Base-by-base conservation (phyloP, 345 rosid species). In the Rhodamnia argentea region DNA sequence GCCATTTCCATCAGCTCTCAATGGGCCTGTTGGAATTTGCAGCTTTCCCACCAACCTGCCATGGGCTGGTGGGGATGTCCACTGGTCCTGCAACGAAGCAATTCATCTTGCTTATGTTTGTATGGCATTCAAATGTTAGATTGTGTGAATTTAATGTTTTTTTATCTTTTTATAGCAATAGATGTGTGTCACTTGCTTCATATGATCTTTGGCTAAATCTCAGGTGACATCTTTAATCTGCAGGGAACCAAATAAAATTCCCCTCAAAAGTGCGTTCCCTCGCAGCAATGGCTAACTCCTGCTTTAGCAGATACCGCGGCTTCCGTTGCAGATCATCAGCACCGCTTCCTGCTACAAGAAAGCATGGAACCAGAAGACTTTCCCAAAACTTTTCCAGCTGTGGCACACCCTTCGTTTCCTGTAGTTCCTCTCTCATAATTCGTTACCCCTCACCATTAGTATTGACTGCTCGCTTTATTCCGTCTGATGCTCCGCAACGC, bases 401-500 rank as follows among this genome's bases (percentile, higher is more conserved):
- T 84, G 27, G 87, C 13, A 86, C 86, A 23, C 88, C 89, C 23
- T 85, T 84, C 37, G 62, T 89, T 84, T 89, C 93, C 86, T 82
- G 86, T 44, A 56, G 83, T 24, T 64, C 85, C 29, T 70, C 92
- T 55, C 89, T 90, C 7, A n/a, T 85, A 42, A 85, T 83, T 58
- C 92, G 89, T 52, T 57, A 91, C 10, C 92, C 91, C 15, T 88
- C 94, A 3, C 88, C 95, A 51, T 83, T 94, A 22, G 88, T 88
- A 50, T 83, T 92, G 47, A 89, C 89, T 83, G 90, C 95, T 32
- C 58, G 87, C 53, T 85, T 91, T 75, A 87, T 92, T 16, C 94
- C 90, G 18, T 92, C 93, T 1, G 94, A 94, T 85, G 88, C 89
- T 55, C 95, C 96, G 13, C 99, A 97, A 90, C 95, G 93, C 15